Evolutionary conservation across 1,284 basidiomycete genomes (phyloP).

Genomic region (Farysia itapuensis): DNA sequence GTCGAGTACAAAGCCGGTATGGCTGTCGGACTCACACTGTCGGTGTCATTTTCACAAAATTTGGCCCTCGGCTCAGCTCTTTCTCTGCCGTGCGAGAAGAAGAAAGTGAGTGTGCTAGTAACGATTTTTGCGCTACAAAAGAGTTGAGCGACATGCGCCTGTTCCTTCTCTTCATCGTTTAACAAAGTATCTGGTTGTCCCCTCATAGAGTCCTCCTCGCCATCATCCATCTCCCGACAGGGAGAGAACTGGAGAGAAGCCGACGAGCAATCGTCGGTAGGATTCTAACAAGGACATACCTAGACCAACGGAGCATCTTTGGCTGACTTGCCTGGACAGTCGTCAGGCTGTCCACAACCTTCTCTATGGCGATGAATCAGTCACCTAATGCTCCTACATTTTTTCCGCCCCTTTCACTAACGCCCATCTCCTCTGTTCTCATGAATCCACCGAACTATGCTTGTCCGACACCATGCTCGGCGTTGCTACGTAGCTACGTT

Average conservation of each 20-base stretch:
- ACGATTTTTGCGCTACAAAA: no score
- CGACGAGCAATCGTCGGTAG: constrained; percentile 13
- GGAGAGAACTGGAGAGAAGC: constrained; percentile 43
- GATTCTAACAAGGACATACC: constrained; percentile 40
- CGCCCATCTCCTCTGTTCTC: background rate
- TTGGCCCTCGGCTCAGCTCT: no score
- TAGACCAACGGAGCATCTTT: constrained; percentile 45
- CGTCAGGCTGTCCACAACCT: constrained; percentile 2
- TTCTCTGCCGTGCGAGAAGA: no score
- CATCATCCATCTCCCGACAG: constrained; percentile 33
- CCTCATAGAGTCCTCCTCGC: constrained; percentile 45
- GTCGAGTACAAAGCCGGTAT: no score
- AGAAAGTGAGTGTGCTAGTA: no score
- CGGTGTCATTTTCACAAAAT: no score
- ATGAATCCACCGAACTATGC: no score
- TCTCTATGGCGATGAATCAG: constrained; percentile 36
- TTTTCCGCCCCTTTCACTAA: background rate
- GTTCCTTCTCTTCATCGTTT: constrained; percentile 36
- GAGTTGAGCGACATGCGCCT: background rate
- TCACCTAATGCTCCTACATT: constrained; percentile 45
- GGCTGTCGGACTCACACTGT: no score
- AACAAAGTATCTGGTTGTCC: constrained; percentile 43
- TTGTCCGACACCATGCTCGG: no score
- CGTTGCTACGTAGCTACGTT: no score
- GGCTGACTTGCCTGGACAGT: constrained; percentile 39